A percentile compares a stretch with the other conserved stretches of the same genome.
Conservation (phyloP, 768 basidiomycete genomes). For the Tulasnella calospora region DNA sequence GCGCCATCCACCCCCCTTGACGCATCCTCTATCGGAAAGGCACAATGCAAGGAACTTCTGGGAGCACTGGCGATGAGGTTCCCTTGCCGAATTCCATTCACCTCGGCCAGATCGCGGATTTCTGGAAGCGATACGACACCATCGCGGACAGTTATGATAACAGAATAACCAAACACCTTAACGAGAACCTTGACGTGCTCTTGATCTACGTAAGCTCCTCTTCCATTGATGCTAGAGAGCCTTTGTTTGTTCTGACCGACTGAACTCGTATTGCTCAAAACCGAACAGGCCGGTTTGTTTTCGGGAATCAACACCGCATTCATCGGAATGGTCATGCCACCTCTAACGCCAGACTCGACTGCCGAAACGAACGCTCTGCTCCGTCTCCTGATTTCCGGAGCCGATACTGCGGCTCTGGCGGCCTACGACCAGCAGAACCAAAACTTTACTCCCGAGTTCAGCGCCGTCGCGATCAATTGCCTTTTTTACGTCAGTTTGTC, state of each 20-base stretch:
- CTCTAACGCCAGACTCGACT: not conserved
- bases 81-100: not conserved
- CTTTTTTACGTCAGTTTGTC: conserved; percentile 2
- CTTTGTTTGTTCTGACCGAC: not conserved
- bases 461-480: not conserved
- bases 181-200: not conserved
- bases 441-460: not conserved
- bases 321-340: not conserved
- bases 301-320: conserved; percentile 5
- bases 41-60: not conserved
- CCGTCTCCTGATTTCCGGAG: not conserved
- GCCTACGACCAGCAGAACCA: too few relatives aligned
- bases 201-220: not conserved
- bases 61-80: not conserved
- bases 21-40: too few relatives aligned
- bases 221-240: not conserved
- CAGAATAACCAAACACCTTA: not conserved
- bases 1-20: not conserved
- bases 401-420: not conserved
- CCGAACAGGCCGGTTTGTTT: not conserved
- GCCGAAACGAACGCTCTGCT: not conserved
- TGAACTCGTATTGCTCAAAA: too few relatives aligned
- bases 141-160: not conserved
- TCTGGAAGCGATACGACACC: not conserved
- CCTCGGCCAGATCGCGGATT: not conserved